Percentiles rank a stretch among this genome's conserved stretches.
Conservation (phyloP, 108 stramenopile species). For the Cyclostephanos invisitatus region DNA sequence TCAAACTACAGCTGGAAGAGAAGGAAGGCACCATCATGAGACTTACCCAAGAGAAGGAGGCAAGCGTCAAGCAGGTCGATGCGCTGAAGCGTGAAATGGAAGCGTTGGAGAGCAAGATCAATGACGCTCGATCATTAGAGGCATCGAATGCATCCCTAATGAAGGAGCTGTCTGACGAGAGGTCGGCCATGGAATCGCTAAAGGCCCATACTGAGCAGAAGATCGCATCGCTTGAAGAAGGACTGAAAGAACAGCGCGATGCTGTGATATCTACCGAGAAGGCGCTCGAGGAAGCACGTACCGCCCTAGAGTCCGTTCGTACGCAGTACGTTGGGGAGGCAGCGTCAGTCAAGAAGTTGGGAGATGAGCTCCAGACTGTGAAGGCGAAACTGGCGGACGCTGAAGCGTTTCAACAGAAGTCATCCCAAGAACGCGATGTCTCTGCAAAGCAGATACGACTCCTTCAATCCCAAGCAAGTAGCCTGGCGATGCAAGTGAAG, state of each 20-base stretch:
- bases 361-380: conserved; percentile 21
- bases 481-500: conserved; percentile 21
- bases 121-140: conserved; percentile 9
- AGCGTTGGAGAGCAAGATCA: conserved; percentile 21
- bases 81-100: conserved; percentile 18
- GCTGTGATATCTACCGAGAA: conserved; percentile 21
- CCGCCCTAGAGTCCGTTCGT: conserved; percentile 16
- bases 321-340: conserved; percentile 17
- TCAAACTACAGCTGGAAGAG: conserved; percentile 13
- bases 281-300: conserved; percentile 29
- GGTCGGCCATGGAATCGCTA: conserved; percentile 16
- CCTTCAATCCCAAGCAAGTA: conserved; percentile 21
- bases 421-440: conserved; percentile 9
- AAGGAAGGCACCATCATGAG: conserved; percentile 27
- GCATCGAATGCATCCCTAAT: conserved; percentile 18
- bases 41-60: conserved; percentile 13
- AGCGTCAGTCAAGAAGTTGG: conserved; percentile 13
- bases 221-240: conserved; percentile 24
- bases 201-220: conserved; percentile 19
- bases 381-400: conserved; percentile 24
- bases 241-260: conserved; percentile 26
- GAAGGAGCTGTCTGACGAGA: conserved; percentile 29
- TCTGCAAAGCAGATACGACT: conserved; percentile 16
- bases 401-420: conserved; percentile 9
- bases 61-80: conserved; percentile 30